Evolutionary conservation across 2,329 filamentous ascomycete genomes (phyloP), one percentile per base, ranked within the genome.

Genomic region (Neopestalotiopsis sp.): DNA sequence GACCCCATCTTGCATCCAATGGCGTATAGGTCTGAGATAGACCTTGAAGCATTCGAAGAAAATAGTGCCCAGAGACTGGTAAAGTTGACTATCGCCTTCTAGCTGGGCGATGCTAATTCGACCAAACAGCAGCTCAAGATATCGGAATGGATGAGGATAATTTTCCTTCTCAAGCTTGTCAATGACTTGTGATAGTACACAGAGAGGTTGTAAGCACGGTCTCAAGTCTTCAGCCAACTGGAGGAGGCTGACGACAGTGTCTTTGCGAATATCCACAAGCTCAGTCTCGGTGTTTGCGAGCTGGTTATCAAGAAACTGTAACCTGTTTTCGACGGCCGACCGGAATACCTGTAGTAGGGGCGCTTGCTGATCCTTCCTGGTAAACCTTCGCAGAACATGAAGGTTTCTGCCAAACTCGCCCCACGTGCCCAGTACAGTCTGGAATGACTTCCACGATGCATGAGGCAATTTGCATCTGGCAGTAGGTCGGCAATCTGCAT

Each of bases 1-100:
- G 67, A 90, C 88, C 0, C 95, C 95, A 49, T 89, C 86, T 74
- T 94, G 90, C 90, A 97, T 95, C 95, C 95, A 98, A 17, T 86
- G 82, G 45, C 91, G 87, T 59, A 98, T 91, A 0, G 94, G 93
- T 52, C 90, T 90, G 49, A 97, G 85, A 78, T 97, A 98, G 1
- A 94, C 90, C 68, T 90, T 88, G 69, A 98, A 92, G 76, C 94
- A 97, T 60, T 92, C 87, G 67, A 96, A 90, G 76, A 98, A 96
- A 3, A 96, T 84, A 0, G 83, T 82, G 1, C 89, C 89, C 4
- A 96, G 83, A 52, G 88, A 90, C 52, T 83, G 79, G 75, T 93
- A 96, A 1, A 88, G 83, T 0, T 78, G 77, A 1, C 85, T 82
- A 67, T 93, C 88, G 1, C 91, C 92, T 17, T 89, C 86, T 59